These are phyloP conservation scores for Trematosphaeria pertusa DNA, from an alignment of 2,329 filamentous ascomycete genomes.

Conservation along the genomic window DNA sequence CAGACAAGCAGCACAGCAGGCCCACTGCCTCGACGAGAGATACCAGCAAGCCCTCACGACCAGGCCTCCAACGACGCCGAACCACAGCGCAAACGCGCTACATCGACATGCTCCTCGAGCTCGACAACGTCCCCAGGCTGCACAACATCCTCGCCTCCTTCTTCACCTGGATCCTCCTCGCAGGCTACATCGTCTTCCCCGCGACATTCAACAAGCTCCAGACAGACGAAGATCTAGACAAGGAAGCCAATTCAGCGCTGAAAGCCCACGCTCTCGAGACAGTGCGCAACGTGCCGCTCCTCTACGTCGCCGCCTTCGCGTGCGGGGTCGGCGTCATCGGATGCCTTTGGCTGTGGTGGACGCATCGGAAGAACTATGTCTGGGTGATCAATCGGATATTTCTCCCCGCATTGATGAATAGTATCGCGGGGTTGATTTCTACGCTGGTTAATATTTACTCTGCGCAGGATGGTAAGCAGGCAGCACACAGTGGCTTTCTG, in stretches of 20 bases:
- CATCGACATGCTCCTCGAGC: constrained; percentile 55
- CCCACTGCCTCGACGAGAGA: neutral
- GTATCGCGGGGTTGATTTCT: constrained; percentile 58
- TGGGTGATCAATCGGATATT: constrained; percentile 63
- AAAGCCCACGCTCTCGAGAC: constrained; percentile 41
- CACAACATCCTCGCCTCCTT: constrained; percentile 58
- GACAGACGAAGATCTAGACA: constrained; percentile 33
- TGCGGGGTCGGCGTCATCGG: constrained; percentile 52
- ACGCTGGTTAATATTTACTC: constrained; percentile 60
- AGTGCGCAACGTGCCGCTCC: constrained; percentile 48
- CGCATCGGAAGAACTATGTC: constrained; percentile 59
- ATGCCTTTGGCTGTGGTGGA: constrained; percentile 54
- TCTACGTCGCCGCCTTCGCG: constrained; percentile 54
- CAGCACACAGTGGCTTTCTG: too few relatives aligned
- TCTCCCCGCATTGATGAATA: constrained; percentile 53
- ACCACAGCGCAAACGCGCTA: constrained; percentile 38
- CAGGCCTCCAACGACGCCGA: constrained; percentile 27
- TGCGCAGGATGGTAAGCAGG: constrained; percentile 54
- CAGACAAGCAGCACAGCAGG: neutral
- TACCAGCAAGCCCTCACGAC: constrained; percentile 9
- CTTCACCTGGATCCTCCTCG: constrained; percentile 60
- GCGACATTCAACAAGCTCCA: constrained; percentile 59
- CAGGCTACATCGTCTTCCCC: constrained; percentile 61
- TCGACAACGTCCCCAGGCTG: constrained; percentile 54
- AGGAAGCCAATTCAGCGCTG: constrained; percentile 22